Conservation (phyloP, 768 basidiomycete species). For the Mycena floridula region DNA sequence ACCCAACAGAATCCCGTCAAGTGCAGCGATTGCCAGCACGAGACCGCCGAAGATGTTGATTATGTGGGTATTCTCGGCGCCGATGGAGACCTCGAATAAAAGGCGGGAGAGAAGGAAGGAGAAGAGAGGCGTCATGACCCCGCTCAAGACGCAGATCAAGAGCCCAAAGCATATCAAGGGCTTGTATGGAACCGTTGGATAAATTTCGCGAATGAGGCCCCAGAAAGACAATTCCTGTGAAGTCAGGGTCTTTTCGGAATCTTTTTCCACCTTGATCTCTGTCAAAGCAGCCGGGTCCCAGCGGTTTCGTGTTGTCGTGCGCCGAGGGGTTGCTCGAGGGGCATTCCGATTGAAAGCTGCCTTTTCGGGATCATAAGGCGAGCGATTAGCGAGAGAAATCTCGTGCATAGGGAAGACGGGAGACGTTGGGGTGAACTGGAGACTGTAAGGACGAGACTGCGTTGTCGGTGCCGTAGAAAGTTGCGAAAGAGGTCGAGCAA, state of each 20-base stretch:
- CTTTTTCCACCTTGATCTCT: conserved; percentile 19
- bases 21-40: conserved; percentile 64
- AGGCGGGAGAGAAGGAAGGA: conserved; percentile 83
- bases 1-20: conserved; percentile 72
- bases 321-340: conserved; percentile 20
- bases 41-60: conserved; percentile 73
- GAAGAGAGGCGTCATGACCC: conserved; percentile 88
- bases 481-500: conserved; percentile 27
- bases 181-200: conserved; percentile 73
- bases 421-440: conserved; percentile 62
- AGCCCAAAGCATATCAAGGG: conserved; percentile 65
- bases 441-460: conserved; percentile 36
- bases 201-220: conserved; percentile 46
- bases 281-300: conserved; percentile 14
- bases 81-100: conserved; percentile 67
- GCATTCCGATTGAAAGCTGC: conserved; percentile 32
- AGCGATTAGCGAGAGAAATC: conserved; percentile 4
- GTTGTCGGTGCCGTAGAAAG: conserved; percentile 22
- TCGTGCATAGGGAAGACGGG: conserved; percentile 28
- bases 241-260: conserved; percentile 9
- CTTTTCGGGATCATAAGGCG: conserved; percentile 38
- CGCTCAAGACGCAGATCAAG: conserved; percentile 60
- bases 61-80: conserved; percentile 50
- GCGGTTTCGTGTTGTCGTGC: conserved; percentile 17
- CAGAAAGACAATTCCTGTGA: conserved; percentile 31